Base-by-base conservation (phyloP, 169 alveolate species). In the Plasmodium gonderi region DNA sequence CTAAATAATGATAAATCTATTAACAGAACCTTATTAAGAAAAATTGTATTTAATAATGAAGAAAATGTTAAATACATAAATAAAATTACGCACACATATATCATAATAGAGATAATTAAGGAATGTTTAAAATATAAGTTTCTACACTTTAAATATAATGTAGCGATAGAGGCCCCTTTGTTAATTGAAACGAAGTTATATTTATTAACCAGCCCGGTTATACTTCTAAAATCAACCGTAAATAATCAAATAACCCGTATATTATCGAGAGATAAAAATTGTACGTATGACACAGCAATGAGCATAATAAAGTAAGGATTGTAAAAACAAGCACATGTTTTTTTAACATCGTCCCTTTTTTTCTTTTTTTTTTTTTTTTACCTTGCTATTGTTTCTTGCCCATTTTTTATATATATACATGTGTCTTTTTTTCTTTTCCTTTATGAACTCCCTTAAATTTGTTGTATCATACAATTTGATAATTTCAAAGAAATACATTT, bases 91-190 rank as follows among this genome's bases (percentile, higher is more conserved):
- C 97, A 94, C 87, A 94, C 91, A 42, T 93, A 94, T 80, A 94
- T 95, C 76, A 95, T 94, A 40, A 23, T 83, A 80, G 89, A 94
- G 42, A 94, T 95, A 23, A 82, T 95, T 36, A 93, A 96, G 92
- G 94, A 95, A 75, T 94, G 95, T 33, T 91, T 95, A 69, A 95
- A 94, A 79, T 94, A 95, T 81, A 78, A 95, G 64, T 80, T 95
- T 54, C 79, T 95, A 17, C 29, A 83, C 75, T 78, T 80, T 75
- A 92, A 80, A 82, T 76, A 60, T 60, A 77, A 79, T 72, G 91
- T 93, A 94, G 97, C 95, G 23, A 80, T 95, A 42, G 97, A 95
- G 68, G 95, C 95, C 5, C 97, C 97, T 17, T 87, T 95, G 77
- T 91, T 95, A 68, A 94, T 93, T 78, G 95, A 95, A 79, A 95